Base-by-base conservation (phyloP, 345 rosid species). In the Gynandropsis gynandra region DNA sequence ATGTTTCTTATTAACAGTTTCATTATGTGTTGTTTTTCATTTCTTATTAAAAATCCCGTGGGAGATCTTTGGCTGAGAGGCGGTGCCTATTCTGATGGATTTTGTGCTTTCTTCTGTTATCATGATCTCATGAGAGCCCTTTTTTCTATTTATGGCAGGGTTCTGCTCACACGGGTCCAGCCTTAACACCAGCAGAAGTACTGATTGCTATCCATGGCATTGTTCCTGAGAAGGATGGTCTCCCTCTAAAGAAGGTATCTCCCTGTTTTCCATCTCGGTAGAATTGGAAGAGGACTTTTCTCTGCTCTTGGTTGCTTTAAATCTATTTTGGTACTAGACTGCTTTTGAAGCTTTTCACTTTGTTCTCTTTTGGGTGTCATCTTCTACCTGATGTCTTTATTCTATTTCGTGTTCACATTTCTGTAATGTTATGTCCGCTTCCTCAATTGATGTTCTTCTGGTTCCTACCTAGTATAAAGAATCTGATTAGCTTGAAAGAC, bases 131-230 rank as follows among this genome's bases (percentile, higher is more conserved):
- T 47, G 55, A n/a, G 21, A 32, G 52, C 40, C 6, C 42, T 42
- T 49, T 54, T 34, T 54, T 54, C 38, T 55, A 31, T 63, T 49
- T 34, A 59, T 71, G 66, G 56, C 85, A 90, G 98, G 98, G 98
- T 71, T 84, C 98, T 47, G 93, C 98, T 58, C 95, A 87, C 67
- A 84, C 96, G 4, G 96, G 98, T 69, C 98, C 98, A 61, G 98
- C 98, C 42, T 74, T 90, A 70, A 90, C 96, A 21, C 98, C 98
- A 29, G 93, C 85, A 16, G 98, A 90, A 73, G 98, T 90, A 42
- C 71, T 90, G 71, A 87, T 90, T 64, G 93, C 98, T 59, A 90
- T 90, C 65, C 98, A 90, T 58, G 87, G 77, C 36, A 80, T 84
- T 62, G 67, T 67, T 53, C 98, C 98, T 33, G 96, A 82, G 62